Percentiles rank a stretch among this genome's conserved stretches.
Evolutionary conservation across 306 rosid species (phyloP).

Genomic region (Erythrophleum fordii): DNA sequence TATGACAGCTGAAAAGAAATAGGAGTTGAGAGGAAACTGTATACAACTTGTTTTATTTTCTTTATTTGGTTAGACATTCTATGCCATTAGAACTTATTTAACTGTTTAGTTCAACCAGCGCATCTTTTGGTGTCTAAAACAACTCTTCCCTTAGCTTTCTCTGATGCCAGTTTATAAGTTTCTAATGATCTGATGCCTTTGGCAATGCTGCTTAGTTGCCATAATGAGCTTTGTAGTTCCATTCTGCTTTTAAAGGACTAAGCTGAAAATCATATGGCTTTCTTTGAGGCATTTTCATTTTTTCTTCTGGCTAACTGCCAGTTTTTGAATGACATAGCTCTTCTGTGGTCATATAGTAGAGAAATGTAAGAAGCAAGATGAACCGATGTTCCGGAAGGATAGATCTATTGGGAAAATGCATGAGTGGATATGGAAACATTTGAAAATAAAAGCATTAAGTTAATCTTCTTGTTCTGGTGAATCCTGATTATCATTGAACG

Average conservation of each 20-base stretch:
- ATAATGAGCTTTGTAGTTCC: not conserved
- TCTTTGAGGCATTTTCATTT: conserved; percentile 16
- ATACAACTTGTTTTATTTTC: not conserved
- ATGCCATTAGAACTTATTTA: not conserved
- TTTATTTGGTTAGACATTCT: not conserved
- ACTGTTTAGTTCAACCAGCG: not conserved
- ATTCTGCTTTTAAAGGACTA: not conserved
- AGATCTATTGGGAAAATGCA: not conserved
- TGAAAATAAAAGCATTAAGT: not conserved
- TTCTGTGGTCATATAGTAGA: conserved; percentile 9
- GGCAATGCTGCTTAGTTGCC: not conserved
- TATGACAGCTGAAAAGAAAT: conserved; percentile 4
- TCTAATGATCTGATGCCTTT: conserved; percentile 18
- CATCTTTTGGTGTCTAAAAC: not conserved
- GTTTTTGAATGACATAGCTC: conserved; percentile 17
- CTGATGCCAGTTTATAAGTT: not conserved
- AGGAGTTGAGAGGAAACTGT: not conserved
- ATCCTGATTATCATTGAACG: conserved; percentile 6
- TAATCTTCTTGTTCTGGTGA: conserved; percentile 10
- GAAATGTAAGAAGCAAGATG: not conserved
- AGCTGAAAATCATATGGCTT: not conserved
- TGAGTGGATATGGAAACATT: not conserved
- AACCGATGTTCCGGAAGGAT: not conserved
- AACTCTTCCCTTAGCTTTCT: not conserved
- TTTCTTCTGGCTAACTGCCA: not conserved